Evolutionary conservation across 1,139 yeast species (phyloP).

Genomic region (Sugiyamaella japonica): DNA sequence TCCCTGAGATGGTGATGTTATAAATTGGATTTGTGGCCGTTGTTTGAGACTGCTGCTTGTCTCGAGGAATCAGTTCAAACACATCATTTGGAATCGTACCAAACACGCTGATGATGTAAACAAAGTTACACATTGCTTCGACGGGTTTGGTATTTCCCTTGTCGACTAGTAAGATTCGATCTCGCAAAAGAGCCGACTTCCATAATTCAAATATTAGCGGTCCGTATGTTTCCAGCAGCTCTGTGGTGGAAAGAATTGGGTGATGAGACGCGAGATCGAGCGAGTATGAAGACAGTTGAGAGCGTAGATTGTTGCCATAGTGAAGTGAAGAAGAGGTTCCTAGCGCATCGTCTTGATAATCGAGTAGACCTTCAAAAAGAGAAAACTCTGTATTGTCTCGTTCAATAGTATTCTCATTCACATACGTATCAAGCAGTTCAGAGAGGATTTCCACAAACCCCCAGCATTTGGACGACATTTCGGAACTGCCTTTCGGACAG

Average conservation of each 20-base stretch:
- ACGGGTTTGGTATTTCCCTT: conserved; percentile 38
- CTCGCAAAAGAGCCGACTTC: conserved; percentile 65
- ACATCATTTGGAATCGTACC: conserved; percentile 49
- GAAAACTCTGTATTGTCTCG: neutral
- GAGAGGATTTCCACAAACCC: conserved; percentile 55
- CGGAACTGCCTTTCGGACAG: conserved; percentile 21
- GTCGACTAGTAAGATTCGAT: conserved; percentile 60
- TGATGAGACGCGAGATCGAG: conserved; percentile 43
- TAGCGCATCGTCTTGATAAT: neutral
- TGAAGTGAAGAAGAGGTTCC: neutral
- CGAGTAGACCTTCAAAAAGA: neutral
- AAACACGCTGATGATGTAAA: conserved; percentile 51
- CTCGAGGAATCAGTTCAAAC: conserved; percentile 29
- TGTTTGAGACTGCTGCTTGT: neutral
- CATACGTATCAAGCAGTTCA: conserved; percentile 44
- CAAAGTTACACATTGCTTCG: conserved; percentile 48
- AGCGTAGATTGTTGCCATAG: neutral
- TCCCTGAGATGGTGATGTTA: conserved; percentile 65
- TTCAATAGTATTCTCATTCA: conserved; percentile 29
- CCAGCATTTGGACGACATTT: conserved; percentile 48
- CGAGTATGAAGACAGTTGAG: neutral
- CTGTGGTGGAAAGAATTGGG: conserved; percentile 51
- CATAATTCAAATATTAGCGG: conserved; percentile 71
- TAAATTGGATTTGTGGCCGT: conserved; percentile 46
- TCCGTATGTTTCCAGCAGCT: conserved; percentile 57